Evolutionary conservation across 2,329 filamentous ascomycete genomes (phyloP).

Genomic region (Sclerotinia minor): DNA sequence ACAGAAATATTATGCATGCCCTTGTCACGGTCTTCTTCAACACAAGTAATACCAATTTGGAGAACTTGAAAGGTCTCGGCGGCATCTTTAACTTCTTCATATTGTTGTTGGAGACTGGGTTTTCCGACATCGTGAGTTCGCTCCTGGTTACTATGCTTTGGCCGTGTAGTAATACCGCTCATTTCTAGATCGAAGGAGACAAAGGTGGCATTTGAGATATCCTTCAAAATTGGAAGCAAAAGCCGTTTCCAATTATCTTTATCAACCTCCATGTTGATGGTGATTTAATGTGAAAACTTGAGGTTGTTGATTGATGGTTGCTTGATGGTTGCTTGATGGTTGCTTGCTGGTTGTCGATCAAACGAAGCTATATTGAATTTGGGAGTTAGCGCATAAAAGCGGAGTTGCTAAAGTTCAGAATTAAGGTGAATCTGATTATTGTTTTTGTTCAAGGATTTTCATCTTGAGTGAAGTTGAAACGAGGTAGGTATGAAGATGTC

Average conservation of each 20-base stretch:
- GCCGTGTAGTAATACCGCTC: constrained; percentile 57
- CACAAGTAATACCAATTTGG: constrained; percentile 66
- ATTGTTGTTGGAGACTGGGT: constrained; percentile 59
- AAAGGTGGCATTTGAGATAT: constrained; percentile 60
- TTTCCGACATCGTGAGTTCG: constrained; percentile 44
- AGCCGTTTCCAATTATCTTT: constrained; percentile 41
- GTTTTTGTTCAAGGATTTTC: neutral
- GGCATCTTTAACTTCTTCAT: constrained; percentile 58
- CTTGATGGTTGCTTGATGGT: too few relatives aligned
- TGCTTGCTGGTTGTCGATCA: neutral
- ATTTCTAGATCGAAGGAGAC: constrained; percentile 67
- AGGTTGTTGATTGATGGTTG: neutral
- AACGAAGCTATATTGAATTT: neutral
- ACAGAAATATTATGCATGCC: constrained; percentile 41
- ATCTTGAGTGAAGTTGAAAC: neutral
- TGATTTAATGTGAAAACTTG: neutral
- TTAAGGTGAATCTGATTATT: neutral
- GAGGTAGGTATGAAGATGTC: neutral
- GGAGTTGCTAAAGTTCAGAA: neutral
- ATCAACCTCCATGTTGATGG: constrained; percentile 21
- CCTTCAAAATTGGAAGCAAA: constrained; percentile 56
- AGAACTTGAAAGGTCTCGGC: constrained; percentile 64
- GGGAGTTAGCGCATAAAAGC: constrained; percentile 1
- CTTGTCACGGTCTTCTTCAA: constrained; percentile 55
- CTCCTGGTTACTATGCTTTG: constrained; percentile 36